Conservation (phyloP, 164 flowering plant genomes). For the Aristolochia californica region DNA sequence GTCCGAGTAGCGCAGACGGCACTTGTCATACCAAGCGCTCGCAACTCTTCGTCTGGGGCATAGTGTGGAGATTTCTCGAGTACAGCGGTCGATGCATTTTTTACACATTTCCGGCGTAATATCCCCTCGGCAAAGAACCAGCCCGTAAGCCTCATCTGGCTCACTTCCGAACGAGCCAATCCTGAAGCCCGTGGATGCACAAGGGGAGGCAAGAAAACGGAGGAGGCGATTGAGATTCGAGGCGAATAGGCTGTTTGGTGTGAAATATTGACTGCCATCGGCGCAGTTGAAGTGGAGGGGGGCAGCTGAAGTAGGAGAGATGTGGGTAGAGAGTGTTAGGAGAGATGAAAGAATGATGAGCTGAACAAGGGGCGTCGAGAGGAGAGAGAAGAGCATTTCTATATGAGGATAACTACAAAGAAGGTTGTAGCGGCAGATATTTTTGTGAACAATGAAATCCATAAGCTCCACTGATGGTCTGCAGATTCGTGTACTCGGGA, state of each 20-base stretch:
- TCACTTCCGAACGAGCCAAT: not conserved
- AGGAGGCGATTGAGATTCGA: not conserved
- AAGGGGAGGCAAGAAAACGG: not conserved
- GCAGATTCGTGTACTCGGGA: too few relatives aligned
- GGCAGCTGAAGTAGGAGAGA: conserved; percentile 3
- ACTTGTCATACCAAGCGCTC: not conserved
- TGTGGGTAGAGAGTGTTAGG: too few relatives aligned
- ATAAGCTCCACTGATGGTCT: too few relatives aligned
- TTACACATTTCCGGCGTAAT: not conserved
- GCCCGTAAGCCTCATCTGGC: not conserved
- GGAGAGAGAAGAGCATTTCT: too few relatives aligned
- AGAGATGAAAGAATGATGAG: too few relatives aligned
- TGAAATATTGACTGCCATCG: not conserved
- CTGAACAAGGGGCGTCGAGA: too few relatives aligned
- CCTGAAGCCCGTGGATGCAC: conserved; percentile 1
- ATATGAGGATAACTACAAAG: too few relatives aligned
- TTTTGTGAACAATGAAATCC: too few relatives aligned
- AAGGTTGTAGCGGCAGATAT: too few relatives aligned
- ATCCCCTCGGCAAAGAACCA: conserved; percentile 4
- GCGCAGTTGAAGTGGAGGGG: not conserved
- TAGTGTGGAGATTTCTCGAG: not conserved
- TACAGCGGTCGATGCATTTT: not conserved
- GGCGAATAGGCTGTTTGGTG: not conserved
- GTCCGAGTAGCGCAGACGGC: conserved; percentile 2
- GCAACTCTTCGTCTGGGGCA: not conserved